Conservation (phyloP, 2,329 filamentous ascomycete genomes). For the Parastagonospora avenae region DNA sequence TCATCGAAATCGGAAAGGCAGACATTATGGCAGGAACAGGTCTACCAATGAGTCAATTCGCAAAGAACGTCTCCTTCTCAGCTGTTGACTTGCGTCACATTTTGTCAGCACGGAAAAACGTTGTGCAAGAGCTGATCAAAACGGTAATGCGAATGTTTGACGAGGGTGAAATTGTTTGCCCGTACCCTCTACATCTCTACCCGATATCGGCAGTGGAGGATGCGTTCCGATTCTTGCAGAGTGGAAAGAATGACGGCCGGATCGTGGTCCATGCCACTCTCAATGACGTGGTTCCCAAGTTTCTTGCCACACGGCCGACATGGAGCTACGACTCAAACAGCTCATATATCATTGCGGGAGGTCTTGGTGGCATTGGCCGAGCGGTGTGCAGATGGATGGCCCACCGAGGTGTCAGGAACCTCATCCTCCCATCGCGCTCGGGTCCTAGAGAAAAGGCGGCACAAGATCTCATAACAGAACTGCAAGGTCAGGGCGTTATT, state of each 20-base stretch:
- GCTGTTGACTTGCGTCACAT: conserved; percentile 9
- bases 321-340: conserved; percentile 5
- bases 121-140: background rate
- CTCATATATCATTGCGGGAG: conserved; percentile 22
- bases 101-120: conserved; percentile 3
- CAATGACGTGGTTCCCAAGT: conserved; percentile 4
- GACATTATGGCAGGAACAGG: conserved; percentile 14
- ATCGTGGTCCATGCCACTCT: conserved; percentile 40
- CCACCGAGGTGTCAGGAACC: conserved; percentile 14
- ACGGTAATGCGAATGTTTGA: conserved; percentile 5
- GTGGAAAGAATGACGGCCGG: conserved; percentile 48
- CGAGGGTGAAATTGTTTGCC: conserved; percentile 1
- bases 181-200: conserved; percentile 6
- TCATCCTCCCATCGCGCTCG: conserved; percentile 17
- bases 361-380: conserved; percentile 23
- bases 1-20: conserved; percentile 1
- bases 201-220: conserved; percentile 7
- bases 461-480: background rate
- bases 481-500: background rate
- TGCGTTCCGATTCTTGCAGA: conserved; percentile 26
- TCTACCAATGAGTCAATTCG: conserved; percentile 19
- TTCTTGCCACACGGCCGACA: background rate
- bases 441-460: background rate
- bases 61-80: conserved; percentile 7
- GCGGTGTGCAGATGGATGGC: conserved; percentile 16